Evolutionary conservation across 2,329 filamentous ascomycete species (phyloP).

Genomic region (Corinectria fuckeliana): DNA sequence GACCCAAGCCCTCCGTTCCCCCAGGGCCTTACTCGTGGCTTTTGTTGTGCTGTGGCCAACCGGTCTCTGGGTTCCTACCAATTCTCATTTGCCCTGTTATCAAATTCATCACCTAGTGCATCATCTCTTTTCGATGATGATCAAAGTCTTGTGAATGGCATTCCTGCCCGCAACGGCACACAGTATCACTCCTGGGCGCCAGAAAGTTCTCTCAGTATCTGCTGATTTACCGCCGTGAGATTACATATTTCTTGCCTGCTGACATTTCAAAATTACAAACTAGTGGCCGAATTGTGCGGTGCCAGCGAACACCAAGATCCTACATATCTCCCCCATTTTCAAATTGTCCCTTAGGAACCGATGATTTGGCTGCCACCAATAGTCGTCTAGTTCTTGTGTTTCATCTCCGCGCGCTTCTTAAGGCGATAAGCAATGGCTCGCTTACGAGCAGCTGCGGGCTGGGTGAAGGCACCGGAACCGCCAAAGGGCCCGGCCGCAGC

Average conservation of each 20-base stretch:
- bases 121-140: not conserved
- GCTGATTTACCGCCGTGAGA: not conserved
- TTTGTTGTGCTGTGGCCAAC: not conserved
- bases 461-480: conserved; percentile 70
- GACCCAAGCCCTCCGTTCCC: not conserved
- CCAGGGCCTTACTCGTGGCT: not conserved
- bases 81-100: not conserved
- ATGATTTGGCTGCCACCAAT: not conserved
- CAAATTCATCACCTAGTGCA: not conserved
- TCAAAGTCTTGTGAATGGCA: not conserved
- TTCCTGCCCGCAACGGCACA: not conserved
- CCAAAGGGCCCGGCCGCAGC: conserved; percentile 71
- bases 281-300: not conserved
- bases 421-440: conserved; percentile 63
- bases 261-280: conserved; percentile 5
- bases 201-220: not conserved
- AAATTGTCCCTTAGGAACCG: not conserved
- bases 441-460: conserved; percentile 64
- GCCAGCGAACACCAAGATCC: too few species aligned
- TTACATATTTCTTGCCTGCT: conserved; percentile 1
- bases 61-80: not conserved
- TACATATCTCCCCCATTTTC: not conserved
- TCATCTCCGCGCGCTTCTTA: conserved; percentile 44
- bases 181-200: not conserved
- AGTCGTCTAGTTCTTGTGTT: conserved; percentile 25